Base-by-base conservation (phyloP, 1,284 basidiomycete species). In the Ganoderma boninense region DNA sequence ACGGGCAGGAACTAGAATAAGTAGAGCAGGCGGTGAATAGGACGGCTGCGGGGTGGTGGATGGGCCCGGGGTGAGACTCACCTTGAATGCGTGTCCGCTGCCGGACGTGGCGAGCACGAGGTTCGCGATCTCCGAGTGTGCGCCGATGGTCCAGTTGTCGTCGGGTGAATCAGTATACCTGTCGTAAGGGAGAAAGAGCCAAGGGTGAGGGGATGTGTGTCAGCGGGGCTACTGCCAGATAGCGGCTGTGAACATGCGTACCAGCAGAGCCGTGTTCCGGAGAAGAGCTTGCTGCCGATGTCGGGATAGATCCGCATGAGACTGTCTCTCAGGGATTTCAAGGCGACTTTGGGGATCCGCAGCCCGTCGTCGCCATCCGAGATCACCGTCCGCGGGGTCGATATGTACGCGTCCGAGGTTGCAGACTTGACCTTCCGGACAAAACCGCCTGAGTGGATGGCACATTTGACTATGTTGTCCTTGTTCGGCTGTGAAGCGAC, bases 71-170 rank as follows among this genome's bases (percentile, higher is more conserved):
- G 16, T 16, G 23, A 43, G 40, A 49, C 78, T 67, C 68, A 90
- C 93, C 86, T 95, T 96, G 84, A 90, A 96, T 0, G 89, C 94
- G 80, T 96, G 95, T 0, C 94, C 95, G 74, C 90, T 93, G 7
- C 92, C 95, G 18, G 87, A 92, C 0, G 93, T 95, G 5, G 93
- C 94, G 23, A 96, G 79, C 63, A 94, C 78, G 20, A 96, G 76
- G 1, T 86, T 85, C 13, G 83, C 77, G 76, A 93, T 86, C 7
- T 79, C 77, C 0, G 92, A 89, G 70, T 90, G 86, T 59, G 81
- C 85, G 44, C 94, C 92, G 72, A 96, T 93, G 49, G 95, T 84
- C 92, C 93, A 96, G 80, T 95, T 85, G 1, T 88, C 89, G 77
- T 96, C 93, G 1, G 89, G 85, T 3, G 92, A 86, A 76, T 94